phyloP scores from a whole-genome alignment of 208 protist genomes.

The Crithidia mellificae region DNA sequence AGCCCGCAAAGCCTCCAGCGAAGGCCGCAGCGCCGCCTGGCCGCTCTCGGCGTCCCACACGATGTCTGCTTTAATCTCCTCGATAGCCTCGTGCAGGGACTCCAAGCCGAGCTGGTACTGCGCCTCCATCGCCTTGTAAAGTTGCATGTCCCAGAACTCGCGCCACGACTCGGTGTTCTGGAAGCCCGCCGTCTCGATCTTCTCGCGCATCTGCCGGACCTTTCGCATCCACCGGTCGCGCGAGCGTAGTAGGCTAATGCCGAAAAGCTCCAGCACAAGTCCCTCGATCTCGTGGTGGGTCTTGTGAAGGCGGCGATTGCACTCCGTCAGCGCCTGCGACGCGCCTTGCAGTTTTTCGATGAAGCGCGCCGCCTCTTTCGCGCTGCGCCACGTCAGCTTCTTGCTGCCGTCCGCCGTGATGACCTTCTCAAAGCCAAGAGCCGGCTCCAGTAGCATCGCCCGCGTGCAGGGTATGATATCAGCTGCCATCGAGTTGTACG shows the following conservation, averaged over 20 bases:
- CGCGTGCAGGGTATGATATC: conserved; percentile 91
- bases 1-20: conserved; percentile 90
- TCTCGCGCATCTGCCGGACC: conserved; percentile 84
- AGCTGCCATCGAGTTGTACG: conserved; percentile 91
- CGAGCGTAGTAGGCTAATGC: conserved; percentile 92
- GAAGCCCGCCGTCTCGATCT: conserved; percentile 88
- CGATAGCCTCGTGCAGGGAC: conserved; percentile 90
- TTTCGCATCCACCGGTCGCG: conserved; percentile 92
- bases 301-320: conserved; percentile 94
- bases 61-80: conserved; percentile 92
- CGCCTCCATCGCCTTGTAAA: conserved; percentile 97
- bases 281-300: conserved; percentile 85
- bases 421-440: conserved; percentile 88
- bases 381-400: conserved; percentile 86
- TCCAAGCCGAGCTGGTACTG: conserved; percentile 95
- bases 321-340: conserved; percentile 82
- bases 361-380: conserved; percentile 80
- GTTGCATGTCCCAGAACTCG: conserved; percentile 97
- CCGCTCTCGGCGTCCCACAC: conserved; percentile 88
- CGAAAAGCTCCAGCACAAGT: conserved; percentile 88
- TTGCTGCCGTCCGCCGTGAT: conserved; percentile 83
- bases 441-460: conserved; percentile 91
- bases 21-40: conserved; percentile 77
- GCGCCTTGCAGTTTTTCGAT: conserved; percentile 83
- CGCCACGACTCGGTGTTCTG: conserved; percentile 93